Evolutionary conservation across 805 yeast species (phyloP), one percentile per base, ranked within the genome.

Genomic region (Ogataea pilisensis): DNA sequence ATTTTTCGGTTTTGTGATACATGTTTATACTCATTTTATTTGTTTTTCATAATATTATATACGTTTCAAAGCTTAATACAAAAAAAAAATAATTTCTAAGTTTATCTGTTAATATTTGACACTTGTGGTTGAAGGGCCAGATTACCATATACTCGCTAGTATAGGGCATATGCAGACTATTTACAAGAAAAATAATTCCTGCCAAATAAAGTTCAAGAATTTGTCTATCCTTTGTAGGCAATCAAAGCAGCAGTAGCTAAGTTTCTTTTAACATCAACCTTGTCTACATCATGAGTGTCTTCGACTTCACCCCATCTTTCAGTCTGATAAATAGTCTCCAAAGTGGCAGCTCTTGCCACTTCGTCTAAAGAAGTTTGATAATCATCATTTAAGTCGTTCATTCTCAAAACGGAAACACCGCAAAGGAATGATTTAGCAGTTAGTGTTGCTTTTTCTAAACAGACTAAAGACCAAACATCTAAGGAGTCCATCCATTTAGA

Each of bases 291-390:
- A 59, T 93, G 99, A 2, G 98, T 88, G 57, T 93, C 99, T 65
- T 93, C 98, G 19, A 91, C 98, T 63, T 91, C 97, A 25, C 99
- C 99, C 99, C 99, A 93, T 56, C 81, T 75, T 18, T 78, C 80
- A 27, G 95, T 85, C 65, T 93, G 99, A 63, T 76, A 77, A 26
- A 82, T 79, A 12, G 82, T 81, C 58, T 93, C 99, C 53, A 93
- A 69, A 42, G 84, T 81, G 8, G 89, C 89, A 43, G 84, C 75
- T 53, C 78, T 78, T 2, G 90, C 83, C 30, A 91, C 72, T 46
- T 87, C 85, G 39, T 83, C 89, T 14, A 85, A 64, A 2, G 78
- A 49, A 38, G 74, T 62, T 39, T 66, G 61, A 31, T 53, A 60
- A 2, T 46, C 36, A 31, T 62, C 50, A 3, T 49, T 30, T 25